These are phyloP conservation scores for Blepharisma undulans DNA, from an alignment of 169 alveolate genomes.

Conservation along the genomic window DNA sequence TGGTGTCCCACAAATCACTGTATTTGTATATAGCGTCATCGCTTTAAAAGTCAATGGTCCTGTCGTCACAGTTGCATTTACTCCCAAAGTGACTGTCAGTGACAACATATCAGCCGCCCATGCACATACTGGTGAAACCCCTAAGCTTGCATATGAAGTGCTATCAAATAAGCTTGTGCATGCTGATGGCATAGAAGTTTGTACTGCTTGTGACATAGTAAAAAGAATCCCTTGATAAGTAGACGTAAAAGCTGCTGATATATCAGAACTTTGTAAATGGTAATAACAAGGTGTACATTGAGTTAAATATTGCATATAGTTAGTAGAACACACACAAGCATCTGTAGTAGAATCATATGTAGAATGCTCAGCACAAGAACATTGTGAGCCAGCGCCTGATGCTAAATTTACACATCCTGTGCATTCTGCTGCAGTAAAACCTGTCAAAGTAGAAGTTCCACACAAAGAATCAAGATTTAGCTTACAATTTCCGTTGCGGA, in stretches of 20 bases:
- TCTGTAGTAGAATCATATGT: not conserved
- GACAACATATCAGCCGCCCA: not conserved
- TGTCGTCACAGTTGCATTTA: not conserved
- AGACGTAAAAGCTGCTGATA: not conserved
- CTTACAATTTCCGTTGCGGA: not conserved
- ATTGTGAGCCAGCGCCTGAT: not conserved
- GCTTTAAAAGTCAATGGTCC: not conserved
- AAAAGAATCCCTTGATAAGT: not conserved
- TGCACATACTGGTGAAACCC: not conserved
- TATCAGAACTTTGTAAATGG: slow-evolving; percentile 7
- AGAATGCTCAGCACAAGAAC: not conserved
- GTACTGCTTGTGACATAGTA: not conserved
- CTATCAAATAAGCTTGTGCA: not conserved
- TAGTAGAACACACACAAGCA: not conserved
- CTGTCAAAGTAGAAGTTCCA: not conserved
- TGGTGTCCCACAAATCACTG: not conserved
- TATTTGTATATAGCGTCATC: slow-evolving; percentile 1
- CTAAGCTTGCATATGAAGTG: not conserved
- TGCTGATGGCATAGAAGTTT: not conserved
- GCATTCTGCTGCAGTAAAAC: not conserved
- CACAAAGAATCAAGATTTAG: not conserved
- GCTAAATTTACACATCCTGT: not conserved
- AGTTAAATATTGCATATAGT: not conserved
- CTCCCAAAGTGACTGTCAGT: not conserved
- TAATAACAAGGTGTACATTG: slow-evolving; percentile 30